Conservation (phyloP, 2,329 filamentous ascomycete genomes). For the Chaetomium sp. region DNA sequence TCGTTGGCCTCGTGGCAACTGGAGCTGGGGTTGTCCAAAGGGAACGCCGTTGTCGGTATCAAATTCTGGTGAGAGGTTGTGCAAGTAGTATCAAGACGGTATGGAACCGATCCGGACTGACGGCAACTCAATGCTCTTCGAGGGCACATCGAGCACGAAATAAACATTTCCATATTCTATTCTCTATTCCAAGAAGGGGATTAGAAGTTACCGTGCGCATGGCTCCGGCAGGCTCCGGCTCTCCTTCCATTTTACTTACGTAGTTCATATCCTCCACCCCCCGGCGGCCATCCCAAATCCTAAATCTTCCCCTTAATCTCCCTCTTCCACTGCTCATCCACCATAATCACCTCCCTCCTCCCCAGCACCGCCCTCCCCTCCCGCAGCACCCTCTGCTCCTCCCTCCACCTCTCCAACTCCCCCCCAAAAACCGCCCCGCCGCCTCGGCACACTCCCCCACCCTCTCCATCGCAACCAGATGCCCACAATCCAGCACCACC, state of each 20-base stretch:
- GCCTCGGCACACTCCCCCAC: conserved; percentile 66
- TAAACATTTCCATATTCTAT: too few relatives aligned
- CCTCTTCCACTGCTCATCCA: conserved; percentile 52
- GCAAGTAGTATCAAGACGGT: too few relatives aligned
- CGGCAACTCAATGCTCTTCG: too few relatives aligned
- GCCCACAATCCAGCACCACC: conserved; percentile 68
- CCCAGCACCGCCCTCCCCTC: conserved; percentile 50
- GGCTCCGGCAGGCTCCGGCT: too few relatives aligned
- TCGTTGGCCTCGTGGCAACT: background rate
- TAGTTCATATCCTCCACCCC: background rate
- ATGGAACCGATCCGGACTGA: too few relatives aligned
- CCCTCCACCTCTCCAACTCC: conserved; percentile 61
- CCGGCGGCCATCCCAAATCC: too few relatives aligned
- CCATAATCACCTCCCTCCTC: conserved; percentile 59
- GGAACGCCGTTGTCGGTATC: background rate
- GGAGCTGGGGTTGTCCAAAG: background rate
- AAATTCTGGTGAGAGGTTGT: too few relatives aligned
- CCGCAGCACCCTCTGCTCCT: conserved; percentile 58
- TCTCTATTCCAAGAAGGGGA: too few relatives aligned
- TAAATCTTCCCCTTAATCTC: conserved; percentile 25
- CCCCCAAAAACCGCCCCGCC: conserved; percentile 58
- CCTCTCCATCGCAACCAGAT: conserved; percentile 82
- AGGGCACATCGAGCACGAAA: too few relatives aligned
- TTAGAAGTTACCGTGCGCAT: too few relatives aligned
- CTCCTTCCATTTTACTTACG: too few relatives aligned